phyloP scores from a whole-genome alignment of 2,329 filamentous ascomycete genomes.

The Penicillium fuscoglaucum region DNA sequence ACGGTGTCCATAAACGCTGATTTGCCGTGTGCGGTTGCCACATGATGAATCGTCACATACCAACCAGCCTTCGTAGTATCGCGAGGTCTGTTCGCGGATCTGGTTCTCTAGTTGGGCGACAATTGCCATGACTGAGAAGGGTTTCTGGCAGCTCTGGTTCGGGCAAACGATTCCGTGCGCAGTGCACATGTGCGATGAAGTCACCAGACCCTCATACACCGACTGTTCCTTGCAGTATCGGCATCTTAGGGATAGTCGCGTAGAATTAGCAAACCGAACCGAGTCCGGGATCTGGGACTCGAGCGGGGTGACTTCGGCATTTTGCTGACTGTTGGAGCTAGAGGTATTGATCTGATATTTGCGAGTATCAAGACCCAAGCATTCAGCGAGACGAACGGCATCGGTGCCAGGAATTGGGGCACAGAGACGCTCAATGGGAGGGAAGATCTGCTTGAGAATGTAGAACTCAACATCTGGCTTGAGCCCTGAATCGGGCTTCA shows the following conservation, averaged over 20 bases:
- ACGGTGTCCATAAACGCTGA: slow-evolving; percentile 86
- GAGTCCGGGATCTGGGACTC: slow-evolving; percentile 93
- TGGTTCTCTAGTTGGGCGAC: slow-evolving; percentile 85
- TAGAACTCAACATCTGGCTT: slow-evolving; percentile 97
- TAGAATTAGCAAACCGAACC: slow-evolving; percentile 80
- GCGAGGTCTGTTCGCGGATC: slow-evolving; percentile 72
- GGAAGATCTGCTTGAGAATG: slow-evolving; percentile 96
- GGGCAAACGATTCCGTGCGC: slow-evolving; percentile 74
- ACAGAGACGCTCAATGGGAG: slow-evolving; percentile 94
- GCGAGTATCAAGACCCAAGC: slow-evolving; percentile 83
- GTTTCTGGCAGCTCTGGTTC: slow-evolving; percentile 60
- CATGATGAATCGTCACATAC: slow-evolving; percentile 88
- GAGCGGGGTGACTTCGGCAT: slow-evolving; percentile 79
- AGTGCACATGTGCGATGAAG: slow-evolving; percentile 61
- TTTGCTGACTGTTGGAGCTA: slow-evolving; percentile 52
- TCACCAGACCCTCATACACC: slow-evolving; percentile 72
- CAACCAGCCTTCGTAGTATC: slow-evolving; percentile 92
- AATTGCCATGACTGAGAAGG: slow-evolving; percentile 69
- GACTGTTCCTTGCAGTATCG: slow-evolving; percentile 72
- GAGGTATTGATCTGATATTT: slow-evolving; percentile 75
- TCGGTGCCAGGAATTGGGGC: slow-evolving; percentile 94
- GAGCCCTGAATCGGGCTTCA: slow-evolving; percentile 72
- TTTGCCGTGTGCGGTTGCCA: slow-evolving; percentile 81
- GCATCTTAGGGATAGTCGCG: slow-evolving; percentile 75
- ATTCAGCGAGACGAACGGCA: slow-evolving; percentile 83